Conservation (phyloP, 2,329 filamentous ascomycete species). For the Talaromyces verruculosus region DNA sequence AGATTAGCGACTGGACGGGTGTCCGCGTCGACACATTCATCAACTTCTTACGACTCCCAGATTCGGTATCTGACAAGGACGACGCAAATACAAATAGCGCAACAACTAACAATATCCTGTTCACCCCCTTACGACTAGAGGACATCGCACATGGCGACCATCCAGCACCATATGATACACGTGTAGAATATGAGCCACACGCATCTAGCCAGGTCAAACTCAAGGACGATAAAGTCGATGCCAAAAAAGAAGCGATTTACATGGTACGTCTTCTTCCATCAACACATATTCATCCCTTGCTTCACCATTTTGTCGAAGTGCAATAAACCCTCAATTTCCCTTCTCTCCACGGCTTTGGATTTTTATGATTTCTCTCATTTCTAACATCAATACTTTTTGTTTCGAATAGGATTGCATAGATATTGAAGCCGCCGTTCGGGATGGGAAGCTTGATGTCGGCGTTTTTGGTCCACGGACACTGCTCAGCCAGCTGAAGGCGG, state of each 20-base stretch:
- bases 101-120: background rate
- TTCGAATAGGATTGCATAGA: constrained; percentile 52
- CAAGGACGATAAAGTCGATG: background rate
- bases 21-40: constrained; percentile 70
- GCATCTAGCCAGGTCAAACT: background rate
- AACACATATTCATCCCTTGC: background rate
- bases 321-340: background rate
- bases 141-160: constrained; percentile 2
- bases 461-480: constrained; percentile 49
- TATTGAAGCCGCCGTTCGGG: constrained; percentile 54
- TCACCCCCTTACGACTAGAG: constrained; percentile 5
- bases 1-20: constrained; percentile 75
- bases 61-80: constrained; percentile 24
- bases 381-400: background rate
- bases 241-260: constrained; percentile 21
- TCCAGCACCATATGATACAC: background rate
- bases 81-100: background rate
- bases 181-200: background rate
- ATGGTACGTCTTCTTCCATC: constrained; percentile 23
- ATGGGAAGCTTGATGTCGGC: constrained; percentile 54
- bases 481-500: constrained; percentile 19
- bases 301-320: background rate
- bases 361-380: constrained; percentile 7
- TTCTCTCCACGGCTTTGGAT: background rate
- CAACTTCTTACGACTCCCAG: constrained; percentile 70